Base-by-base conservation (phyloP, 179 eudicot genomes). In the Camellia oleifera region DNA sequence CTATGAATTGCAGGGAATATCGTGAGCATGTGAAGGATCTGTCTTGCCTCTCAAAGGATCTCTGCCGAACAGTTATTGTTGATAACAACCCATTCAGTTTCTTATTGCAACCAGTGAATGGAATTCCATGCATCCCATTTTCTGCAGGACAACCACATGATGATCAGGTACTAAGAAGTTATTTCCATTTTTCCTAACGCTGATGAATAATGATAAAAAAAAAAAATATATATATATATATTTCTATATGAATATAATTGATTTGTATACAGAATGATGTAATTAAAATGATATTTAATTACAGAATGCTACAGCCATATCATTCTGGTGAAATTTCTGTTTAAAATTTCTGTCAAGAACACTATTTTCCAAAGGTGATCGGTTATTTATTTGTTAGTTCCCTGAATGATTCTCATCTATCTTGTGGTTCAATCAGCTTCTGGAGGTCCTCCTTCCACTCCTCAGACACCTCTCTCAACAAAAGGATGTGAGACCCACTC, bases 21-120 rank as follows among this genome's bases (percentile, higher is more conserved):
- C 87, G 99, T 44, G 99, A 95, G 80, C 99, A 95, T 83, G 99
- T 95, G 40, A 95, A 95, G 83, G 98, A 95, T 77, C 82, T 95
- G 52, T 88, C 96, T 52, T 85, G 92, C 85, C 82, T 95, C 82
- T 89, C 98, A 40, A 88, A 88, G 76, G 97, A 95, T 82, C 88
- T 92, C 20, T 78, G 89, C 82, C 85, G 97, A 83, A 88, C 88
- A 50, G 98, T 95, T 62, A 86, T 95, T 72, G 99, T 95, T 66
- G 99, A 95, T 84, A 95, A 95, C 80, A 95, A 95, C 82, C 99
- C 99, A 12, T 95, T 95, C 85, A 95, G 99, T 80, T 95, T 95
- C 93, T 84, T 95, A 80, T 79, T 94, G 87, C 99, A 95, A 85
- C 99, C 99, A 42, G 32, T 90, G 74, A 95, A 95, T 82, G 99